Conservation (phyloP, 2,329 filamentous ascomycete genomes). For the Rutstroemia sp. region DNA sequence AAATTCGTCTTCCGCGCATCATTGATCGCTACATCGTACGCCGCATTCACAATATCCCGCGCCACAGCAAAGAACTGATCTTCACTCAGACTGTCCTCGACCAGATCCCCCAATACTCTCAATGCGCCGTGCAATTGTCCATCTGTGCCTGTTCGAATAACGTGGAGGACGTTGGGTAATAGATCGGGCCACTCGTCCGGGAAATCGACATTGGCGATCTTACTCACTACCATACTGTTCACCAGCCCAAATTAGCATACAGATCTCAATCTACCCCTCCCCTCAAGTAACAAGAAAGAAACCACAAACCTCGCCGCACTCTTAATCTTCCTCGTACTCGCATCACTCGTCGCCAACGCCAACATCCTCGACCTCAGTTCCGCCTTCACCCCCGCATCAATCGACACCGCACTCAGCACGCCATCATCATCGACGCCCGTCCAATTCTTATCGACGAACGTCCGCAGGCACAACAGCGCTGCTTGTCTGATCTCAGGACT, state of each 20-base stretch:
- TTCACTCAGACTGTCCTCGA: conserved; percentile 89
- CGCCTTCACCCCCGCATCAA: conserved; percentile 66
- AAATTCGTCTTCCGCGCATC: conserved; percentile 66
- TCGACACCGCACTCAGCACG: conserved; percentile 43
- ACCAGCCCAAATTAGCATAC: conserved; percentile 9
- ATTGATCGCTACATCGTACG: conserved; percentile 76
- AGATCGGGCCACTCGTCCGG: conserved; percentile 92
- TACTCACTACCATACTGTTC: conserved; percentile 67
- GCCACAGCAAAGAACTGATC: conserved; percentile 92
- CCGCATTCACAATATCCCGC: conserved; percentile 71
- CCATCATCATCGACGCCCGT: conserved; percentile 62
- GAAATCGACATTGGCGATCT: conserved; percentile 89
- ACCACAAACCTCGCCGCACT: conserved; percentile 68
- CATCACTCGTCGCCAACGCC: conserved; percentile 64
- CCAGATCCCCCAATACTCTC: conserved; percentile 78
- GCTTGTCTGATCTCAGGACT: conserved; percentile 73
- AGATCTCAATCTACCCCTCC: not conserved
- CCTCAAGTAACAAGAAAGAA: not conserved
- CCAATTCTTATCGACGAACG: conserved; percentile 82
- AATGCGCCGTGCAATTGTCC: conserved; percentile 81
- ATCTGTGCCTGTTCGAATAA: conserved; percentile 70
- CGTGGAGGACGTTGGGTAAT: conserved; percentile 68
- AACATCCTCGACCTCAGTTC: conserved; percentile 68
- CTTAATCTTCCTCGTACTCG: conserved; percentile 77
- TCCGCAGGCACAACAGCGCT: conserved; percentile 71